Base-by-base conservation (phyloP, 2,329 filamentous ascomycete genomes). In the Trichoderma brevicompactum region DNA sequence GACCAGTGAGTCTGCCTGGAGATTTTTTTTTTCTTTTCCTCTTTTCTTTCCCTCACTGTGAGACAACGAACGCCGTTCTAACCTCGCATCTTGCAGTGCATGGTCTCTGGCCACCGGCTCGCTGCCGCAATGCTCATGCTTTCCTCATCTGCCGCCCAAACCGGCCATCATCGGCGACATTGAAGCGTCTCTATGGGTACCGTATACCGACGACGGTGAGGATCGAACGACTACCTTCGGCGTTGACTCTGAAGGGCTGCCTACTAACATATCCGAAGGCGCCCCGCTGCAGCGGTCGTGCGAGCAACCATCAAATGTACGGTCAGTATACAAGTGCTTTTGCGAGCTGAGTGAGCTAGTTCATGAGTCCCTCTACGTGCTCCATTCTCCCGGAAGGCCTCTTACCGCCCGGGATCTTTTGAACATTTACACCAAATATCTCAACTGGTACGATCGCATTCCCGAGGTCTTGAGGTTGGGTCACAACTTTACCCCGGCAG, bases 331-430 rank as follows among this genome's bases (percentile, higher is more conserved):
- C 73, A 87, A 86, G 74, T 86, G 88, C 69, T 89, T 92, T 69
- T 90, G 88, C 72, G 87, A 89, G 71, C 82, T 93, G 58, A 91
- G 88, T 68, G 89, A 92, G 75, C 83, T 92, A 1, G 87, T 92
- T 1, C 90, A 91, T 73, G 85, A 90, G 69, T 89, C 88, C 36
- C 80, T 91, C 19, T 89, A 89, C 72, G 83, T 90, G 44, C 83
- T 92, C n/a, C 90, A 92, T 72, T 88, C 89, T 4, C 90, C 90
- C 0, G 87, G 85, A 13, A 83, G 84, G 64, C 85, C 85, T 5
- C 80, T 92, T 50, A 90, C 86, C 0, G 87, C 87, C 68, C 82
- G 84, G 44, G 85, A 86, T 44, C 78, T 92, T 2, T 79, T 91
- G 8, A 82, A 80, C 54, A 85, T 86, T 32, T 92, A 92, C 69